Evolutionary conservation across 345 rosid species (phyloP).

Genomic region (Euphorbia peplus): DNA sequence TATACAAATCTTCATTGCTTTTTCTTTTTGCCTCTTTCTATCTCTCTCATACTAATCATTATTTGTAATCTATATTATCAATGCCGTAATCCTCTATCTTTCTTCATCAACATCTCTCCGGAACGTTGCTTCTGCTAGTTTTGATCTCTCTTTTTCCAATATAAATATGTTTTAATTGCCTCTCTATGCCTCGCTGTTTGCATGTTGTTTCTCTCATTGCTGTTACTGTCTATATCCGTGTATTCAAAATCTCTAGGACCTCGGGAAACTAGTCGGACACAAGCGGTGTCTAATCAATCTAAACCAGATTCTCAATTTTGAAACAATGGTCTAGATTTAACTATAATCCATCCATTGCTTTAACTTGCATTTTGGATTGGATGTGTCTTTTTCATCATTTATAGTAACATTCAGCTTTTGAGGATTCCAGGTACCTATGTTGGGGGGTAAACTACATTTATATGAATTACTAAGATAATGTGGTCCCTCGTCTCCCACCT

Average conservation of each 20-base stretch:
- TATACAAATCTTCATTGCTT: no score
- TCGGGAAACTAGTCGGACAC: no score
- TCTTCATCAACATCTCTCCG: neutral
- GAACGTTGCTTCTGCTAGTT: neutral
- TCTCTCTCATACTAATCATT: no score
- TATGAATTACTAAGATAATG: no score
- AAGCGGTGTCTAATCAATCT: no score
- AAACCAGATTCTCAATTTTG: no score
- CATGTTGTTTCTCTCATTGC: neutral
- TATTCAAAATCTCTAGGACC: no score
- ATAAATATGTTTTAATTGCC: neutral
- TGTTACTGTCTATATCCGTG: no score
- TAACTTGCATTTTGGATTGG: neutral
- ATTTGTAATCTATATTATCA: no score
- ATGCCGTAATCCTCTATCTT: neutral
- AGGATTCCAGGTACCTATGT: neutral
- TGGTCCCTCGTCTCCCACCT: constrained; percentile 3
- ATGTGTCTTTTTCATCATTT: neutral
- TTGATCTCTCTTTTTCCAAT: neutral
- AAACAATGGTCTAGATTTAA: neutral
- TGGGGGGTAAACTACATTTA: neutral
- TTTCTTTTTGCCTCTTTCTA: no score
- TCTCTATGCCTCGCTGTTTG: neutral
- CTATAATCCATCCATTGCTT: neutral
- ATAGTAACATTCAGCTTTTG: neutral